Base-by-base conservation (phyloP, 352 stramenopile species). In the Albugo candida region DNA sequence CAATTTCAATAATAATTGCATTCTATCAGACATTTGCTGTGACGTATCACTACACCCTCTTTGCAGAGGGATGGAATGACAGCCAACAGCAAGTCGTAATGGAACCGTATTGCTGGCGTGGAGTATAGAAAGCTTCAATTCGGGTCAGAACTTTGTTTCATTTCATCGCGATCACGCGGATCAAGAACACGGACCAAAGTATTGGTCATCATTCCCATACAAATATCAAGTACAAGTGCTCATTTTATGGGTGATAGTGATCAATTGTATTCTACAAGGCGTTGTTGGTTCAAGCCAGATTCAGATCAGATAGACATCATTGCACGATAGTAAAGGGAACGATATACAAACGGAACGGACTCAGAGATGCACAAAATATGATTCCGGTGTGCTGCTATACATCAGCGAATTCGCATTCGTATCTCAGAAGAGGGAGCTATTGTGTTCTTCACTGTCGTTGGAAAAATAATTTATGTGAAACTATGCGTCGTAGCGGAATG, bases 241-340 rank as follows among this genome's bases (percentile, higher is more conserved):
- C 77, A 91, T 82, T 84, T 87, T 87, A 91, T 91, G 77, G 77
- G 77, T 91, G 77, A 91, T 91, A 86, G 74, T 91, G 74, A 83
- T 86, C 83, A 75, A 77, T 87, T 85, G 54, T 63, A 84, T 47
- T 85, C 77, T 69, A 83, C 77, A 91, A 52, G 72, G 74, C 77
- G 24, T 91, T 87, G 77, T 91, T 91, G 77, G 77, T 91, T 64
- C 74, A 91, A 91, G 77, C 77, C 77, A 77, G n/a, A n/a, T 65
- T 71, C 83, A 63, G 79, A 73, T 62, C 51, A 69, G 54, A 56
- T 41, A 50, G 81, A 86, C 19, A 14, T 53, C n/a, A 49, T 47
- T 2, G 51, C 16, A 60, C n/a, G n/a, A n/a, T n/a, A 50, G 41
- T 42, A 18, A 56, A 19, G 56, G 0, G 60, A 31, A 64, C 43